Percentiles rank a stretch among this genome's conserved stretches.
phyloP scores from a whole-genome alignment of 768 basidiomycete genomes.

The Crassisporium funariophilum region DNA sequence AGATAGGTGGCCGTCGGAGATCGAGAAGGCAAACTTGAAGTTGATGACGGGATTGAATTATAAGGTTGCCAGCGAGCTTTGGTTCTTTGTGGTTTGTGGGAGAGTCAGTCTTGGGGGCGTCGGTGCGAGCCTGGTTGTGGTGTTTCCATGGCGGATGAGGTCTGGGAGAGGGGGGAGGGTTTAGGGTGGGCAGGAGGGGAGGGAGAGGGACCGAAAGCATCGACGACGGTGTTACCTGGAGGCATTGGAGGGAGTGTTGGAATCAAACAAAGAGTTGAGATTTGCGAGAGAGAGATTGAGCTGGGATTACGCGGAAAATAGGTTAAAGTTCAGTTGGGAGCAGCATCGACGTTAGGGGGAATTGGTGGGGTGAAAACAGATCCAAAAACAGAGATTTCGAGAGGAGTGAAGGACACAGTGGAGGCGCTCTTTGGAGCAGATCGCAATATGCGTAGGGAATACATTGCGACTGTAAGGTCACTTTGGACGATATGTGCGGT shows the following conservation, averaged over 20 bases:
- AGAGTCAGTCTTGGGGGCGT: constrained; percentile 73
- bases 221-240: too few relatives aligned
- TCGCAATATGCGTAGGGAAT: constrained; percentile 18
- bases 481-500: too few relatives aligned
- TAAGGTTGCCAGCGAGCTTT: constrained; percentile 86
- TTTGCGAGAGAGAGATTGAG: constrained; percentile 30
- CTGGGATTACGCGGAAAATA: constrained; percentile 25
- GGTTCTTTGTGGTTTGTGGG: constrained; percentile 64
- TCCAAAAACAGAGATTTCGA: constrained; percentile 9
- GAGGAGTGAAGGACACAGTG: constrained; percentile 12
- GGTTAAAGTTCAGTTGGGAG: constrained; percentile 35
- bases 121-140: constrained; percentile 41
- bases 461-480: constrained; percentile 44
- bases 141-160: too few relatives aligned
- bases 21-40: constrained; percentile 33
- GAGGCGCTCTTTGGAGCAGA: constrained; percentile 24
- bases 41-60: constrained; percentile 42
- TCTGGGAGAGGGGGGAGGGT: too few relatives aligned
- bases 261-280: constrained; percentile 24
- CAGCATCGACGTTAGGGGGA: constrained; percentile 35
- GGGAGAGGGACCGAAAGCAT: too few relatives aligned
- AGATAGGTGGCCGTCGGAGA: constrained; percentile 48
- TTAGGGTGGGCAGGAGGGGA: too few relatives aligned
- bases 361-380: constrained; percentile 17
- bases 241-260: too few relatives aligned